Base-by-base conservation (phyloP, 176 grass and related monocot species). In the Alopecurus myosuroides region DNA sequence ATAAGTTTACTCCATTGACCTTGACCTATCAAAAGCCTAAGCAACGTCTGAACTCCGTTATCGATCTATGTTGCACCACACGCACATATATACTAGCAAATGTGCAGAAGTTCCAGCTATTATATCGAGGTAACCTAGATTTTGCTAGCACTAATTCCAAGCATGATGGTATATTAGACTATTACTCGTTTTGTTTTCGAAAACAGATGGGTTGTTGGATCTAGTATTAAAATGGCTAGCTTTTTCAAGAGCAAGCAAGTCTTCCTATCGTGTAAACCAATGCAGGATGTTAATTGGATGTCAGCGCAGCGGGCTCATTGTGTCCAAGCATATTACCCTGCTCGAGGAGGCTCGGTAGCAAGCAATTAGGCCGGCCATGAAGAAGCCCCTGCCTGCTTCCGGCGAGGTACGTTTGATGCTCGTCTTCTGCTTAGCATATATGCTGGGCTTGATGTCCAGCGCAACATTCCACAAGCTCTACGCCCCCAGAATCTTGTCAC, bases 161-260 rank as follows among this genome's bases (percentile, higher is more conserved):
- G n/a, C n/a, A n/a, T n/a, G n/a, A n/a, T n/a, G n/a, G 37, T 37
- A 6, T 37, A 37, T 37, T 37, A 37, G 36, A 37, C 4, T 6
- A 37, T 37, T 37, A 37, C 36, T 37, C 36, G 5, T 3, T 3
- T 37, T 6, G 5, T 37, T 37, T 37, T 37, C 36, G 36, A 37
- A 37, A 37, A 37, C 36, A 5, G 36, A 37, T 37, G 36, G 3
- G 36, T 37, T 37, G 36, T n/a, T n/a, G n/a, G n/a, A n/a, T n/a
- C n/a, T n/a, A n/a, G n/a, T n/a, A n/a, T n/a, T 1, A 22, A n/a
- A n/a, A n/a, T 17, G 13, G 14, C 23, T n/a, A 63, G 31, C 77
- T 75, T 87, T 81, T 87, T 35, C 69, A 66, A 0, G 25, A 55
- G 33, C 37, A 79, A 70, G 64, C 75, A 14, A 78, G 15, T 41